Evolutionary conservation across 2,329 filamentous ascomycete species (phyloP).

Genomic region (Aspergillus chevalieri): DNA sequence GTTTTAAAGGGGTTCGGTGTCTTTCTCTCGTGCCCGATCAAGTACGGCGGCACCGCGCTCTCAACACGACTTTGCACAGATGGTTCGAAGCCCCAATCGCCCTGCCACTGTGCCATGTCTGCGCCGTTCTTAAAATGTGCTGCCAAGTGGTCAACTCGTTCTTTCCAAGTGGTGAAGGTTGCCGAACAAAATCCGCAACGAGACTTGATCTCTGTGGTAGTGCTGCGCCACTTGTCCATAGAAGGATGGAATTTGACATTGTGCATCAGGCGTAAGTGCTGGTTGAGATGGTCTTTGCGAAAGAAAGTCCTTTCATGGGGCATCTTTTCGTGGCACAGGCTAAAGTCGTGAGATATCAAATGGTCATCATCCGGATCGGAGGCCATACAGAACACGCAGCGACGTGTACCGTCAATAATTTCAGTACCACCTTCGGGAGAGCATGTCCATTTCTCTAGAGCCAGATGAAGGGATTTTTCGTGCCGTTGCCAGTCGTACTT

Average conservation of each 20-base stretch:
- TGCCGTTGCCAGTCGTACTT: slow-evolving; percentile 57
- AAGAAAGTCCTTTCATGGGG: slow-evolving; percentile 56
- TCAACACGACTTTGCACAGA: slow-evolving; percentile 31
- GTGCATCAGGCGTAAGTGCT: slow-evolving; percentile 57
- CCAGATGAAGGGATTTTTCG: slow-evolving; percentile 53
- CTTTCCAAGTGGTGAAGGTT: slow-evolving; percentile 40
- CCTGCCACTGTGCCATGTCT: slow-evolving; percentile 34
- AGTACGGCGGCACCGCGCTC: slow-evolving; percentile 34
- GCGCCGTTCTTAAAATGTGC: slow-evolving; percentile 33
- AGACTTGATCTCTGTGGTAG: slow-evolving; percentile 48
- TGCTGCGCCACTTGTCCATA: slow-evolving; percentile 57
- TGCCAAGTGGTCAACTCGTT: slow-evolving; percentile 35
- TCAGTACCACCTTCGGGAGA: slow-evolving; percentile 52
- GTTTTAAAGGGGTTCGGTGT: slow-evolving; percentile 29
- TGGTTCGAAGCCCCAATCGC: slow-evolving; percentile 36
- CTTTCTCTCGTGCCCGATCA: slow-evolving; percentile 28
- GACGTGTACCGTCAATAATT: slow-evolving; percentile 44
- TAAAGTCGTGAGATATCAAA: slow-evolving; percentile 55
- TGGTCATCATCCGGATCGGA: slow-evolving; percentile 51
- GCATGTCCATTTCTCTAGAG: slow-evolving; percentile 55
- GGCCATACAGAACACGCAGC: slow-evolving; percentile 55
- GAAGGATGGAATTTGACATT: slow-evolving; percentile 48
- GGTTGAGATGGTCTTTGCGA: slow-evolving; percentile 57
- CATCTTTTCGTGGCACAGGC: slow-evolving; percentile 55
- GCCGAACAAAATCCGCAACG: slow-evolving; percentile 40